Evolutionary conservation across 2,329 filamentous ascomycete species (phyloP), one percentile per base, ranked within the genome.

Genomic region (Apiospora sp.): DNA sequence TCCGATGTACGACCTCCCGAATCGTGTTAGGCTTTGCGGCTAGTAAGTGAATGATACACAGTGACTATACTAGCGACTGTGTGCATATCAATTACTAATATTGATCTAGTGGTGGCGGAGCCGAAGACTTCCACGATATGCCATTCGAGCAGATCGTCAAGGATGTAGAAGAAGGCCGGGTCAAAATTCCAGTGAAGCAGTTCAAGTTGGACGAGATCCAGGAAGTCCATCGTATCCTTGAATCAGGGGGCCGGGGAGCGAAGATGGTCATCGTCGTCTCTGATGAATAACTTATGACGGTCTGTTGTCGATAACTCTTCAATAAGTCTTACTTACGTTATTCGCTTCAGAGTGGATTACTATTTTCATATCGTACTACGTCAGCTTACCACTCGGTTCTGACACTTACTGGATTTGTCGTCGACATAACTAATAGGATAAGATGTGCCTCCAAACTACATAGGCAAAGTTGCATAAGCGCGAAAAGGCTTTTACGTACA

Each of bases 171-270:
- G 74, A 73, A 1, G 75, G 73, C 1, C 74, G 69, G 54, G 51
- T 77, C 12, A 75, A 74, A 22, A 74, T 77, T 41, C 75, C 77
- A 1, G 64, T 75, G 7, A 70, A 43, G 54, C 71, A 72, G 34
- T 77, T 75, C 49, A 74, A 71, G 24, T 71, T 78, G 27, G 77
- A 78, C 37, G 76, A 77, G 44, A 76, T 77, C 13, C 75, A 75
- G 37, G 54, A 71, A 46, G 69, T 77, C 12, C 77, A 76, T 49
- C 72, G 75, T 34, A 75, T 74, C 49, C 72, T 77, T 48, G 77
- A 78, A 68, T 71, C 69, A 12, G 74, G 75, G 5, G 75, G 76
- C 4, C 74, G 75, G 3, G 74, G 75, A 19, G 72, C 75, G 2
- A 76, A 77, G 64, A 76, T 75, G 75, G 75, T 75, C 4, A 74